These are phyloP conservation scores for Colletotrichum sp. DNA, from an alignment of 2,329 filamentous ascomycete genomes.

Conservation along the genomic window DNA sequence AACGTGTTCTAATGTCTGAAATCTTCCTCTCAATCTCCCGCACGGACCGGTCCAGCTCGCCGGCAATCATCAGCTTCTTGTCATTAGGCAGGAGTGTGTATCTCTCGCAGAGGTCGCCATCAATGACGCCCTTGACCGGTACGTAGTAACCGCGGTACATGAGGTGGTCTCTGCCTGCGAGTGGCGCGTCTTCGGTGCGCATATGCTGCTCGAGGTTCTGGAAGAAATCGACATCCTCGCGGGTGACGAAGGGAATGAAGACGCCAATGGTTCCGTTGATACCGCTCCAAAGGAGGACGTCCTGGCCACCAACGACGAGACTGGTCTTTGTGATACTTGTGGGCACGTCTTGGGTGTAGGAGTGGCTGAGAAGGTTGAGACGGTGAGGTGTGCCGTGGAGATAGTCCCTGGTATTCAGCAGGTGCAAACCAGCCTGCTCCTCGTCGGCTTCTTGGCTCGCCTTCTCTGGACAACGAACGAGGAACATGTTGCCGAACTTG, in stretches of 20 bases:
- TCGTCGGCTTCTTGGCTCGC: slow-evolving; percentile 90
- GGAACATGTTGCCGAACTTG: slow-evolving; percentile 97
- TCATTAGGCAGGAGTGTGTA: slow-evolving; percentile 84
- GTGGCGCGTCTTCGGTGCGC: slow-evolving; percentile 81
- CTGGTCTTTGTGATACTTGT: slow-evolving; percentile 89
- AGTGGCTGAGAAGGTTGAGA: slow-evolving; percentile 84
- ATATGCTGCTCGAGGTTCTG: slow-evolving; percentile 90
- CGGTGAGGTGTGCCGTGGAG: slow-evolving; percentile 89
- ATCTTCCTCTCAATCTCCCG: slow-evolving; percentile 97
- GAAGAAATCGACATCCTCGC: slow-evolving; percentile 98
- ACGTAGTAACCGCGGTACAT: slow-evolving; percentile 97
- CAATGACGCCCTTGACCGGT: slow-evolving; percentile 94
- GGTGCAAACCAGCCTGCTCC: slow-evolving; percentile 85
- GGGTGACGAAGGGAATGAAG: slow-evolving; percentile 86
- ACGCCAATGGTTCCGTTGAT: slow-evolving; percentile 94
- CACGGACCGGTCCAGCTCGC: slow-evolving; percentile 87
- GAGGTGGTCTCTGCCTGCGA: slow-evolving; percentile 92
- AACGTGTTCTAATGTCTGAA: slow-evolving; percentile 67
- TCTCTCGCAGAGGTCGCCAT: slow-evolving; percentile 94
- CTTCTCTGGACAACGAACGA: slow-evolving; percentile 86
- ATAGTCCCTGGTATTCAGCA: slow-evolving; percentile 89
- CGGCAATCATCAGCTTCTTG: slow-evolving; percentile 94
- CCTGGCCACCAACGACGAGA: slow-evolving; percentile 88
- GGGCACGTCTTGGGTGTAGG: slow-evolving; percentile 90
- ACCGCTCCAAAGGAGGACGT: slow-evolving; percentile 91